Evolutionary conservation across 106 monocot genomes (phyloP), one percentile per base, ranked within the genome.

Genomic region (Chionographis japonica): DNA sequence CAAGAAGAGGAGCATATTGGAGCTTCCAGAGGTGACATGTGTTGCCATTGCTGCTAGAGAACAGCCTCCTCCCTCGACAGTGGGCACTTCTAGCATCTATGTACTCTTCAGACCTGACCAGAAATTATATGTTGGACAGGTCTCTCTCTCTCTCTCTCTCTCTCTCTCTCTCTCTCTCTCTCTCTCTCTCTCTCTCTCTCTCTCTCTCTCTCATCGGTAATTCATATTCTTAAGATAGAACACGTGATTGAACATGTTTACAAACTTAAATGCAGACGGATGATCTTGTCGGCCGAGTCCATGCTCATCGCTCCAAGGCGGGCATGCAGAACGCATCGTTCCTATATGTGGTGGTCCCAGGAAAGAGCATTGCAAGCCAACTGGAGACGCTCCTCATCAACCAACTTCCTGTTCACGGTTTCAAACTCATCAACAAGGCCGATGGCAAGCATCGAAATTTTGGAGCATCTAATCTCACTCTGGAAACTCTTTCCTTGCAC

Each of bases 321-420:
- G 85, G 83, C 64, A 79, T 93, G 85, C 78, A 88, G 58, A 75
- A 75, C 59, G 75, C 85, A 4, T 20, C 43, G 17, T 77, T 85
- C 52, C 17, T 98, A 27, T 98, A 98, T 68, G 49, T 88, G 16
- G 14, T 87, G 37, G 82, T 98, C 18, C 90, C 98, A 13, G 98
- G 98, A 58, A 98, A 93, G 85, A 98, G 98, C 66, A 59, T 90
- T 20, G 98, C 98, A 46, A 77, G 80, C 76, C 79, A 90, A 70
- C 65, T 98, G 16, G 98, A 98, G 72, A 98, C 98, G 53, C 81
- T 98, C 58, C 98, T 98, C 61, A 98, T 98, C 70, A 93, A 93
- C 75, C 93, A 93, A 68, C 87, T 98, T 38, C 93, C 98, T 4
- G 41, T 71, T 57, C 83, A 75, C 6, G 83, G 89, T 8, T 93